Evolutionary conservation across 768 basidiomycete genomes (phyloP), one percentile per base, ranked within the genome.

Genomic region (Phaeotremella skinneri): DNA sequence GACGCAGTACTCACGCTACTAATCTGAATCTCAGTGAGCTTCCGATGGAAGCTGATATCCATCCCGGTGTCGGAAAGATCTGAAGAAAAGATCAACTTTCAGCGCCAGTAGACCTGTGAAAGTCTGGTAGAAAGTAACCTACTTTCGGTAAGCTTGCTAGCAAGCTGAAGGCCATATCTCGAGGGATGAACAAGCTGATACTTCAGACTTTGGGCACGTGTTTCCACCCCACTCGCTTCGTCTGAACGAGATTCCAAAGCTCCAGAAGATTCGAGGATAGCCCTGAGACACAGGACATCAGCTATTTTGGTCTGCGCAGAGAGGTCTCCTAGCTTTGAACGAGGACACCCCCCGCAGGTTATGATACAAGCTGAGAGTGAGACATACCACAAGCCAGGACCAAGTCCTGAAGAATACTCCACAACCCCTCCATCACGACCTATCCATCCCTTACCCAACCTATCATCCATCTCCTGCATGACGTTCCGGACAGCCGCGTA

Each of bases 401-500:
- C 75, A 6, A 70, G 30, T 6, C 69, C 68, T 14, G 62, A 59
- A 29, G 67, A 63, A 14, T 72, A 67, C 59, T 73, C 70, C 4
- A 74, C 54, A 2, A 73, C 56, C 34, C 50, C 62, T 31, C 34
- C 60, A 42, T 39, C 42, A 20, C 21, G n/a, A 30, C 49, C 68
- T 17, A 73, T 20, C 70, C 73, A 73, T 17, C 60, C 69, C 3
- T 52, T 51, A 2, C 69, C 73, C 9, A 72, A 52, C 30, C 75
- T 42, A n/a, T 52, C 52, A 3, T 62, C 30, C 55, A 76, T 54
- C 56, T 76, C 75, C 17, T 63, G 49, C 7, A 73, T 13, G 9
- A 76, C 63, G 53, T 74, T 76, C 30, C 62, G 49, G n/a, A 76
- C 63, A 4, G 68, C 75, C 1, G 71, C 70, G 56, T 70, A 76